These are phyloP conservation scores for Amauroascus verrucosus DNA, from an alignment of 2,329 filamentous ascomycete genomes.

Conservation along the genomic window DNA sequence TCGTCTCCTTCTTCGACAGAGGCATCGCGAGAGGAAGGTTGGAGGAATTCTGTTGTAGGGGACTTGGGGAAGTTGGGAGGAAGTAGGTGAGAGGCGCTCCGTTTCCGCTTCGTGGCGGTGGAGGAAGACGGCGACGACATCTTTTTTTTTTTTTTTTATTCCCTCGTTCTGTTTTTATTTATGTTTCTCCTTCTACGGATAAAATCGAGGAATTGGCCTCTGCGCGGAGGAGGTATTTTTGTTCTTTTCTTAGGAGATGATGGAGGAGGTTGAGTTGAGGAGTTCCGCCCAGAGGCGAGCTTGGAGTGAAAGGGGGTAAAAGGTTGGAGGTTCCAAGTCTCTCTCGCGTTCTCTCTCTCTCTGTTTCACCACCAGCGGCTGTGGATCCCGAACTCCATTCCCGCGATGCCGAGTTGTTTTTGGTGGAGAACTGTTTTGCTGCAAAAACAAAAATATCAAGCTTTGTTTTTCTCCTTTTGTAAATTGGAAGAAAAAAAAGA, in stretches of 20 bases:
- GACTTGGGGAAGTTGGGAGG: slow-evolving; percentile 40
- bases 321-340: not conserved
- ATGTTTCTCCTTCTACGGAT: too few species aligned
- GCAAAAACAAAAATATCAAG: not conserved
- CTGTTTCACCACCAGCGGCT: not conserved
- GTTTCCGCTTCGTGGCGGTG: slow-evolving; percentile 66
- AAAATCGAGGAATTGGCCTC: too few species aligned
- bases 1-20: slow-evolving; percentile 73
- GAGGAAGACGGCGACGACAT: slow-evolving; percentile 55
- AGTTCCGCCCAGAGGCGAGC: too few species aligned
- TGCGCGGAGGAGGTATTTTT: too few species aligned
- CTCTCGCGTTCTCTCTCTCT: not conserved
- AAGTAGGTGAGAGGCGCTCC: slow-evolving; percentile 39
- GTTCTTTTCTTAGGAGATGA: too few species aligned
- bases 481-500: not conserved
- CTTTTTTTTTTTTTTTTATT: not conserved
- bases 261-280: too few species aligned
- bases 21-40: slow-evolving; percentile 69
- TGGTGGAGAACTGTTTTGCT: not conserved
- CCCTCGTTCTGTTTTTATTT: not conserved
- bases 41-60: slow-evolving; percentile 51
- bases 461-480: not conserved
- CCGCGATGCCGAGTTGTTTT: not conserved
- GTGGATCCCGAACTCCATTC: slow-evolving; percentile 8
- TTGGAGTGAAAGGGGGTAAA: too few species aligned